These are phyloP conservation scores for Cadophora sp. DNA, from an alignment of 2,329 filamentous ascomycete species.

Conservation along the genomic window DNA sequence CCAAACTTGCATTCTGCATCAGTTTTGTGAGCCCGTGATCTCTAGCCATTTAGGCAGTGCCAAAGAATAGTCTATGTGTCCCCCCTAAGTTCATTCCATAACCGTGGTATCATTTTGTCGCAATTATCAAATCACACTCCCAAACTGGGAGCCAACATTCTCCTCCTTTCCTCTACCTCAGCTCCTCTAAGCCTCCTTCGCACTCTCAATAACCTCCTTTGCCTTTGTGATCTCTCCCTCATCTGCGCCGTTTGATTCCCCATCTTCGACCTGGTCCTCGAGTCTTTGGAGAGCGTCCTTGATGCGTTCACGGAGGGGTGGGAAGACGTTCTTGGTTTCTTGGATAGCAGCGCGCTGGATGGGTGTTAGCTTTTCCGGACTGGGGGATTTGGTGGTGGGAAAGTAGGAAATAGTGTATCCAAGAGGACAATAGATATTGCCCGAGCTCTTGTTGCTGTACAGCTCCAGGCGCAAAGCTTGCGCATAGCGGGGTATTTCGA, in stretches of 20 bases:
- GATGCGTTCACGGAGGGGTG: conserved; percentile 74
- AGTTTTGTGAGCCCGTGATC: background rate
- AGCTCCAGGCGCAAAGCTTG: conserved; percentile 5
- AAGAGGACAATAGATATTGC: background rate
- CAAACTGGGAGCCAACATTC: background rate
- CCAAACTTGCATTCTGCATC: conserved; percentile 19
- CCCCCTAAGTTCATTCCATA: background rate
- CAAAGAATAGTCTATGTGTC: background rate
- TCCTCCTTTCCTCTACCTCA: conserved; percentile 10
- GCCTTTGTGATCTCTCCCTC: conserved; percentile 60
- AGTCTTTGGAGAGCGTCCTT: conserved; percentile 73
- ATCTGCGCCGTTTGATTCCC: conserved; percentile 54
- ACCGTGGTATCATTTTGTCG: conserved; percentile 28
- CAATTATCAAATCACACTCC: conserved; percentile 16
- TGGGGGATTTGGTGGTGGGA: background rate
- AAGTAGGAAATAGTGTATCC: background rate
- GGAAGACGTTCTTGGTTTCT: conserved; percentile 86
- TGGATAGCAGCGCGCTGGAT: conserved; percentile 64
- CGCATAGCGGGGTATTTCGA: conserved; percentile 19
- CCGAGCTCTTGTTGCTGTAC: background rate
- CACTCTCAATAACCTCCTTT: conserved; percentile 52
- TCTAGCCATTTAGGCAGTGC: background rate
- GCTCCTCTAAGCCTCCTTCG: conserved; percentile 49
- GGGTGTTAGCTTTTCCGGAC: conserved; percentile 18
- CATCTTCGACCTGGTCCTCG: conserved; percentile 76